Evolutionary conservation across 495 filamentous ascomycete species (phyloP).

Genomic region (Amorphotheca resinae): DNA sequence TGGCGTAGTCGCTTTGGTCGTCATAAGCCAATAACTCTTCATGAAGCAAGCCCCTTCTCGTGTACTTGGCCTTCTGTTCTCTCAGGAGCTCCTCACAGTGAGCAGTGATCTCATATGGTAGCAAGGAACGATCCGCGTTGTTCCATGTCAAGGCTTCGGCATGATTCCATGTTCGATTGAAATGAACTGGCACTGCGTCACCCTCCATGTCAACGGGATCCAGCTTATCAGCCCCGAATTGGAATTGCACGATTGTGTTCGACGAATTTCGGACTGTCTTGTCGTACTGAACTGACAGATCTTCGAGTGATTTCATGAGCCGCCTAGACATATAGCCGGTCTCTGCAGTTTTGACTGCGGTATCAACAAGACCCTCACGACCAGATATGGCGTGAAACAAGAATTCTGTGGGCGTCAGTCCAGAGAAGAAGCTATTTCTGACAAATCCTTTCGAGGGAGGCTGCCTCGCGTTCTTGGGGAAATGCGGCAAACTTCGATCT

Average conservation of each 20-base stretch:
- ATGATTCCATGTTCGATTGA: conserved; percentile 84
- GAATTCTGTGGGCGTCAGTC: conserved; percentile 82
- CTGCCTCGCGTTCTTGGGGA: conserved; percentile 81
- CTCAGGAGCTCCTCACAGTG: conserved; percentile 51
- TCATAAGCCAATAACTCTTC: conserved; percentile 45
- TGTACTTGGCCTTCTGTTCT: conserved; percentile 50
- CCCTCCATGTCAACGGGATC: conserved; percentile 98
- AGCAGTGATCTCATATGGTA: conserved; percentile 59
- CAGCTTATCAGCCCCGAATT: conserved; percentile 88
- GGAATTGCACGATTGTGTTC: conserved; percentile 82
- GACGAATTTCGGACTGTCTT: conserved; percentile 85
- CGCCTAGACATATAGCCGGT: conserved; percentile 98
- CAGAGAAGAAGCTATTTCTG: conserved; percentile 90
- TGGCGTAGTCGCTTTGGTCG: conserved; percentile 48
- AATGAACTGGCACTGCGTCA: conserved; percentile 81
- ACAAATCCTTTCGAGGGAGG: conserved; percentile 95
- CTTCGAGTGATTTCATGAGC: conserved; percentile 94
- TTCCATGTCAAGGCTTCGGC: conserved; percentile 66
- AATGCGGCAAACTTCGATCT: conserved; percentile 87
- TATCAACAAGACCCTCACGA: conserved; percentile 97
- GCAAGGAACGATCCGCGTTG: conserved; percentile 56
- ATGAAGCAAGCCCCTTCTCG: conserved; percentile 40
- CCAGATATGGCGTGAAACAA: conserved; percentile 97
- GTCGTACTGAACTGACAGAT: conserved; percentile 85
- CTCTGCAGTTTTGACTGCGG: conserved; percentile 98